Percentiles rank a stretch among this genome's conserved stretches.
These are phyloP conservation scores for Globisporangium irregulare DNA, from an alignment of 352 stramenopile genomes.

Conservation along the genomic window DNA sequence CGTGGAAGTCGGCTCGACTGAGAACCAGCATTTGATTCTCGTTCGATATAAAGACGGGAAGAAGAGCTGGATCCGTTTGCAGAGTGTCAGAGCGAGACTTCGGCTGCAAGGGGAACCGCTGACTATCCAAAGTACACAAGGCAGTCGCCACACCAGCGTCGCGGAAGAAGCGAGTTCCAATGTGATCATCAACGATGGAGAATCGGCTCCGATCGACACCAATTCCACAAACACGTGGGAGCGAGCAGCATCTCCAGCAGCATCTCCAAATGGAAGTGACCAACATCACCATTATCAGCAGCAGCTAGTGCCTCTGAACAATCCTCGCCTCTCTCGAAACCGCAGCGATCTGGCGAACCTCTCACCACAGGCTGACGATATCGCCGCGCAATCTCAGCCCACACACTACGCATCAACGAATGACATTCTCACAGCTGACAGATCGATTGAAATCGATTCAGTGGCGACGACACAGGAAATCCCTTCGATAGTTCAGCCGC, in stretches of 20 bases:
- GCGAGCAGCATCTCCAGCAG: background rate
- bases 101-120: slow-evolving; percentile 20
- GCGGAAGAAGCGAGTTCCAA: background rate
- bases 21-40: slow-evolving; percentile 13
- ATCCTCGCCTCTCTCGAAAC: background rate
- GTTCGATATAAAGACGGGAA: slow-evolving; percentile 30
- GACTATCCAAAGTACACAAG: background rate
- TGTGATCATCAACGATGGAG: background rate
- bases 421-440: background rate
- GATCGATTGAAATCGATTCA: slow-evolving; percentile 11
- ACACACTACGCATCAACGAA: background rate
- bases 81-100: slow-evolving; percentile 27
- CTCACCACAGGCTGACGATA: background rate
- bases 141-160: background rate
- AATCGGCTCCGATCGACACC: background rate
- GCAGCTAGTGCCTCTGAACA: background rate
- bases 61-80: slow-evolving; percentile 25
- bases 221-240: background rate
- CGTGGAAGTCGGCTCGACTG: slow-evolving; percentile 9
- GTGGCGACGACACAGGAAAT: slow-evolving; percentile 12
- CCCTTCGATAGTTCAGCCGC: slow-evolving; percentile 10
- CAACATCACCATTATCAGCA: background rate
- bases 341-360: slow-evolving; percentile 1
- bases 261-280: background rate
- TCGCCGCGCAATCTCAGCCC: background rate